phyloP scores from a whole-genome alignment of 1,139 yeast genomes.

The Hansenula lynferdii region DNA sequence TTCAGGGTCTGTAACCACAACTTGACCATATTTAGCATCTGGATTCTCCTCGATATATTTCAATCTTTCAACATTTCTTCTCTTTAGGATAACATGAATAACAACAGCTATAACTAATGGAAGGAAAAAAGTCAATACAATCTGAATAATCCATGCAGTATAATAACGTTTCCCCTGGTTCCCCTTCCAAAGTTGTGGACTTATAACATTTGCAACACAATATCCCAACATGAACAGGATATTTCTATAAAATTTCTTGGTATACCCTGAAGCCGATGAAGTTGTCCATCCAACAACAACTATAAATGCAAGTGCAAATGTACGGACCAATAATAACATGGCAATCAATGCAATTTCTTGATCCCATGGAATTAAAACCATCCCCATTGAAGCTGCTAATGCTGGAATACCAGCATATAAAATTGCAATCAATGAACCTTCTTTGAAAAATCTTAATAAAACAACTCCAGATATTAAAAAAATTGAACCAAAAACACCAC shows the following conservation, averaged over 20 bases:
- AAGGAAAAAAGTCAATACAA: constrained; percentile 26
- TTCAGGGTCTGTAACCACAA: background rate
- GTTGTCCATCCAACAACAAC: constrained; percentile 19
- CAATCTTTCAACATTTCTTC: constrained; percentile 29
- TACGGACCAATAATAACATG: constrained; percentile 16
- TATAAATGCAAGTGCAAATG: constrained; percentile 20
- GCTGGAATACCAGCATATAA: constrained; percentile 21
- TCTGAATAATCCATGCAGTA: constrained; percentile 31
- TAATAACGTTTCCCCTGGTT: constrained; percentile 22
- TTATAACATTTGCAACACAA: constrained; percentile 21
- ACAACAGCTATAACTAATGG: constrained; percentile 28
- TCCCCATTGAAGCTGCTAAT: constrained; percentile 26
- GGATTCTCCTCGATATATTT: constrained; percentile 7
- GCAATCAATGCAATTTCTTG: constrained; percentile 30
- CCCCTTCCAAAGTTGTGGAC: constrained; percentile 25
- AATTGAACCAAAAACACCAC: constrained; percentile 22
- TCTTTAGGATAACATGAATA: constrained; percentile 26
- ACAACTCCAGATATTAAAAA: constrained; percentile 16
- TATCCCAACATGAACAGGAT: constrained; percentile 20
- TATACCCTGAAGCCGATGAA: constrained; percentile 26
- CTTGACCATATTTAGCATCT: background rate
- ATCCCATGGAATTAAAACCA: constrained; percentile 24
- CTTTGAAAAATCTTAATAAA: constrained; percentile 14
- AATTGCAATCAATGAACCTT: constrained; percentile 16
- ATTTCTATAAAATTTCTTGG: constrained; percentile 25